phyloP scores from a whole-genome alignment of 768 basidiomycete genomes.

The Termitomyces sp. region DNA sequence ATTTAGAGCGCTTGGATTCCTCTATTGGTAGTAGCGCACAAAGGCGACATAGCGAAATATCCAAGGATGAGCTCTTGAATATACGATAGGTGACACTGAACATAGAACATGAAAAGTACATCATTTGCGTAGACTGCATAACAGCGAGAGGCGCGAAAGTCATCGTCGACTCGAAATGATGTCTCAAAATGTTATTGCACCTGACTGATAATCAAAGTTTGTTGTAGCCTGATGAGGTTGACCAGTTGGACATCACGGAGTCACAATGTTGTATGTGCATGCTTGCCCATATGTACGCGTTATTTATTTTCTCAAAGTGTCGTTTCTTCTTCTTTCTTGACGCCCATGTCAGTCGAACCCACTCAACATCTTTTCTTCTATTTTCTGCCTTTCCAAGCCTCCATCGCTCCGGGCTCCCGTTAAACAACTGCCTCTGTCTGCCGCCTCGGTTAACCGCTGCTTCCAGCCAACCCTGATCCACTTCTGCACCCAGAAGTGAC shows the following conservation, averaged over 20 bases:
- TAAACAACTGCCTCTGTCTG: slow-evolving; percentile 17
- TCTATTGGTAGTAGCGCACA: not conserved
- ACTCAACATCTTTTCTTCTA: slow-evolving; percentile 6
- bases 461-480: slow-evolving; percentile 51
- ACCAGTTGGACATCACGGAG: not conserved
- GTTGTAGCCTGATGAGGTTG: no score
- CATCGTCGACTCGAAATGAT: no score
- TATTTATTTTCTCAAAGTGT: slow-evolving; percentile 3
- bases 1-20: not conserved
- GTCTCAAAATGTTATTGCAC: not conserved
- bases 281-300: slow-evolving; percentile 23
- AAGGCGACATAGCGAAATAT: not conserved
- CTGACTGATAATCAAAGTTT: not conserved
- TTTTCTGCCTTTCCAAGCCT: slow-evolving; percentile 26
- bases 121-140: no score
- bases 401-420: slow-evolving; percentile 46
- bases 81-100: not conserved
- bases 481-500: slow-evolving; percentile 37
- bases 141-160: not conserved
- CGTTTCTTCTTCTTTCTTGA: slow-evolving; percentile 6
- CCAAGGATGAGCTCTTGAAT: not conserved
- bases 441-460: slow-evolving; percentile 28
- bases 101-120: not conserved
- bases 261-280: not conserved
- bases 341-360: slow-evolving; percentile 10